A percentile compares a stretch with the other conserved stretches of the same genome.
phyloP scores from a whole-genome alignment of 345 rosid genomes.

The Eucalyptus erythrocorys region DNA sequence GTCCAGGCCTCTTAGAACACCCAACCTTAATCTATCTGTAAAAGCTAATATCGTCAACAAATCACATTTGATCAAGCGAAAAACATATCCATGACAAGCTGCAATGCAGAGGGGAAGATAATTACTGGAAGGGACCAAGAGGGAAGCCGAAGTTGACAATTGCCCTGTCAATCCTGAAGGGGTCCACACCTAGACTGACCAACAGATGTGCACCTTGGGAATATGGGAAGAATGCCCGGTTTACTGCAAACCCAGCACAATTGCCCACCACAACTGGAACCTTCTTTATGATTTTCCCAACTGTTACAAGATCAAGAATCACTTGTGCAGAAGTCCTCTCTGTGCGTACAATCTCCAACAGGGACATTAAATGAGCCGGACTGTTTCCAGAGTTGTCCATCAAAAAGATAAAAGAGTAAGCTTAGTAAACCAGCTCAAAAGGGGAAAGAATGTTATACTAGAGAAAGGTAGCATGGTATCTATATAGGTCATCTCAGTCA shows the following conservation, averaged over 20 bases:
- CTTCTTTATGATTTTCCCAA: conserved; percentile 81
- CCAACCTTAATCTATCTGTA: background rate
- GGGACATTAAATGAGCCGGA: conserved; percentile 97
- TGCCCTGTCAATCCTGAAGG: conserved; percentile 77
- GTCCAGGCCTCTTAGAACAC: background rate
- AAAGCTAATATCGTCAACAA: background rate
- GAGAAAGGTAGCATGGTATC: background rate
- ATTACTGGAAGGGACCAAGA: conserved; percentile 92
- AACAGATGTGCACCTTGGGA: conserved; percentile 59
- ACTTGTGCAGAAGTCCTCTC: conserved; percentile 79
- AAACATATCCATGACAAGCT: background rate
- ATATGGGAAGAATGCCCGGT: conserved; percentile 86
- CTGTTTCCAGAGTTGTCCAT: conserved; percentile 15
- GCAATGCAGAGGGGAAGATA: conserved; percentile 7
- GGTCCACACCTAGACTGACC: conserved; percentile 74
- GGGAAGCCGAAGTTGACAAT: conserved; percentile 85
- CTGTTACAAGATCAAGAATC: conserved; percentile 81
- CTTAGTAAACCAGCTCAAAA: background rate
- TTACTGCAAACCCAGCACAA: conserved; percentile 95
- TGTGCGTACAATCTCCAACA: conserved; percentile 85
- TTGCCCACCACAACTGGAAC: conserved; percentile 95
- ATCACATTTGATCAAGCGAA: background rate
- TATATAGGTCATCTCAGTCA: background rate
- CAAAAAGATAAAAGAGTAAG: background rate
- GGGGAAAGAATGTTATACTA: background rate